Percentiles rank a stretch among this genome's conserved stretches.
Conservation (phyloP, 768 basidiomycete genomes). For the Lentinula sp. region DNA sequence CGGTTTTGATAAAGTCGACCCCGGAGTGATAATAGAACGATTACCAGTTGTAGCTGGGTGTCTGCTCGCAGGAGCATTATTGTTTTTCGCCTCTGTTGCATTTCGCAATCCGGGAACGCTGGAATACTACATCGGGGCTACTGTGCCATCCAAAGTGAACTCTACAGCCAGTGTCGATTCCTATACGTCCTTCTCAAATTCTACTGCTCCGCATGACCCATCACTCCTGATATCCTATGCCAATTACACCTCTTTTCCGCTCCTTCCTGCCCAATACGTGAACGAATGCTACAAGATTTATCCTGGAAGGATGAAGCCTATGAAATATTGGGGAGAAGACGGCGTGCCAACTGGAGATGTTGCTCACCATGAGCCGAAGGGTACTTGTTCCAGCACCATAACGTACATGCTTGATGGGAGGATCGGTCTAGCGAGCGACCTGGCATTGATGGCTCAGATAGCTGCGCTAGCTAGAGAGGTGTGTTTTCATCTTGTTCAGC, state of each 20-base stretch:
- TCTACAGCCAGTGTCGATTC: not conserved
- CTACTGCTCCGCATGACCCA: slow-evolving; percentile 10
- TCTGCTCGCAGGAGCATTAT: not conserved
- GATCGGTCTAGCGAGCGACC: slow-evolving; percentile 59
- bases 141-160: slow-evolving; percentile 10
- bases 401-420: slow-evolving; percentile 68
- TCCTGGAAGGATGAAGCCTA: slow-evolving; percentile 35
- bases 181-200: slow-evolving; percentile 9
- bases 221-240: slow-evolving; percentile 7
- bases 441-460: slow-evolving; percentile 61
- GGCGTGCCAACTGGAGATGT: slow-evolving; percentile 28
- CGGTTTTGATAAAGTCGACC: not conserved
- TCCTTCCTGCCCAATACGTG: slow-evolving; percentile 50
- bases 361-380: slow-evolving; percentile 20
- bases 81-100: slow-evolving; percentile 46
- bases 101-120: slow-evolving; percentile 42
- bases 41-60: not conserved
- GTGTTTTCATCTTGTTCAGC: slow-evolving; percentile 9
- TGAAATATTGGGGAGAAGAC: slow-evolving; percentile 44
- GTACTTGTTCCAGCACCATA: slow-evolving; percentile 53
- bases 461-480: slow-evolving; percentile 66
- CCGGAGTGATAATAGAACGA: not conserved
- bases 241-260: slow-evolving; percentile 43
- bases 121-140: slow-evolving; percentile 35
- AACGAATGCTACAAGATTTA: slow-evolving; percentile 48